phyloP scores from a whole-genome alignment of 495 filamentous ascomycete species.

The Glarea lozoyensis region DNA sequence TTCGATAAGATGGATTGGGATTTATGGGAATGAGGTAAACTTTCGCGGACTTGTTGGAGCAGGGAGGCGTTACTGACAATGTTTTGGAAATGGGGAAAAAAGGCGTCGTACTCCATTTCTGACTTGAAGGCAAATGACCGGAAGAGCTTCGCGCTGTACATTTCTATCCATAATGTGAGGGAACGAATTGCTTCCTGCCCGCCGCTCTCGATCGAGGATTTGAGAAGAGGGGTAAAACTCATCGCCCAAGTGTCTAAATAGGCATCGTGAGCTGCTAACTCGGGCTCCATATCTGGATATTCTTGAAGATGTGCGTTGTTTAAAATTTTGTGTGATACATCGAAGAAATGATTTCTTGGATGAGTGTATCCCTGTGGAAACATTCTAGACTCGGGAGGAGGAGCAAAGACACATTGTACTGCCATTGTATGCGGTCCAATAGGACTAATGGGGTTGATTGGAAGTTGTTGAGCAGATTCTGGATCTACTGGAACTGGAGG shows the following conservation, averaged over 20 bases:
- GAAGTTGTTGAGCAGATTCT: too few species aligned
- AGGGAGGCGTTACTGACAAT: conserved; percentile 4
- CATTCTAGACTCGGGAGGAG: not conserved
- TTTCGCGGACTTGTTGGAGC: conserved; percentile 4
- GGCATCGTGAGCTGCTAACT: conserved; percentile 1
- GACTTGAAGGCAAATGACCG: conserved; percentile 4
- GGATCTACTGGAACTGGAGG: too few species aligned
- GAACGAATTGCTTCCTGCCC: conserved; percentile 7
- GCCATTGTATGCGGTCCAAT: too few species aligned
- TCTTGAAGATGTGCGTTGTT: too few species aligned
- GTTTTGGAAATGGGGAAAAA: conserved; percentile 11
- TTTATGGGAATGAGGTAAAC: too few species aligned
- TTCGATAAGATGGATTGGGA: too few species aligned
- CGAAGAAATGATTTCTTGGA: not conserved
- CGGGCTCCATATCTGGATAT: not conserved
- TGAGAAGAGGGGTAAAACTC: conserved; percentile 10
- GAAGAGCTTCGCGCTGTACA: conserved; percentile 2
- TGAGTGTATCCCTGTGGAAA: not conserved
- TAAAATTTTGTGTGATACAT: not conserved
- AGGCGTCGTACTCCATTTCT: conserved; percentile 10
- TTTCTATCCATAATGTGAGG: conserved; percentile 5
- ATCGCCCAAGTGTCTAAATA: conserved; percentile 9
- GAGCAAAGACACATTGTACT: too few species aligned
- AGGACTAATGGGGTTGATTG: too few species aligned
- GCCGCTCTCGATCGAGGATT: not conserved